A percentile compares a stretch with the other conserved stretches of the same genome.
Evolutionary conservation across 2,329 filamentous ascomycete genomes (phyloP).

Genomic region (Arthrobotrys pseudoclavata): DNA sequence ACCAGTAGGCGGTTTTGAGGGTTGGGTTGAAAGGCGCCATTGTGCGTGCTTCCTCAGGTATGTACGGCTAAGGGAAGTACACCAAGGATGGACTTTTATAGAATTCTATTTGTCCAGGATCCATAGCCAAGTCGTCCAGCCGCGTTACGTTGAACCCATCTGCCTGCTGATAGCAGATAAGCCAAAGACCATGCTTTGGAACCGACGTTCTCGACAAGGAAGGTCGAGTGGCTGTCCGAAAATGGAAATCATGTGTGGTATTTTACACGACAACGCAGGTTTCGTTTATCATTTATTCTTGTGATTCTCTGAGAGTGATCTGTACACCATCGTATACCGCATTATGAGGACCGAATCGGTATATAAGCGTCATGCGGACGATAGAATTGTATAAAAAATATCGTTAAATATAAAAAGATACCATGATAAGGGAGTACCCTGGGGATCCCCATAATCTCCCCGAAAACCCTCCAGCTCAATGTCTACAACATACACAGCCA

Average conservation of each 20-base stretch:
- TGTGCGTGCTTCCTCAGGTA: background rate
- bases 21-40: constrained; percentile 60
- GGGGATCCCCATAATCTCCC: no score
- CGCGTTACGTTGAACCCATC: background rate
- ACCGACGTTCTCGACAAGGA: constrained; percentile 17
- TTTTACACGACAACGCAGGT: constrained; percentile 32
- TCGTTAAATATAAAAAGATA: no score
- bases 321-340: no score
- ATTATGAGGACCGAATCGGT: no score
- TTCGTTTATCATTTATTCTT: background rate
- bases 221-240: constrained; percentile 19
- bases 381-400: no score
- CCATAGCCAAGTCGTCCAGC: background rate
- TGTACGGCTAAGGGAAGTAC: background rate
- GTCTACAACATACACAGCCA: no score
- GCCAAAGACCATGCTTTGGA: background rate
- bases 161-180: constrained; percentile 3
- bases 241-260: constrained; percentile 33
- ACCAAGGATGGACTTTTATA: background rate
- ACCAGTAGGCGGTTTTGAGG: constrained; percentile 69
- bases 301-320: background rate
- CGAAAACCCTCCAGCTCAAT: no score
- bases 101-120: background rate
- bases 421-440: no score
- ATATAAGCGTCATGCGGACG: no score